Base-by-base conservation (phyloP, 768 basidiomycete genomes). In the Hygrocybe punicea region DNA sequence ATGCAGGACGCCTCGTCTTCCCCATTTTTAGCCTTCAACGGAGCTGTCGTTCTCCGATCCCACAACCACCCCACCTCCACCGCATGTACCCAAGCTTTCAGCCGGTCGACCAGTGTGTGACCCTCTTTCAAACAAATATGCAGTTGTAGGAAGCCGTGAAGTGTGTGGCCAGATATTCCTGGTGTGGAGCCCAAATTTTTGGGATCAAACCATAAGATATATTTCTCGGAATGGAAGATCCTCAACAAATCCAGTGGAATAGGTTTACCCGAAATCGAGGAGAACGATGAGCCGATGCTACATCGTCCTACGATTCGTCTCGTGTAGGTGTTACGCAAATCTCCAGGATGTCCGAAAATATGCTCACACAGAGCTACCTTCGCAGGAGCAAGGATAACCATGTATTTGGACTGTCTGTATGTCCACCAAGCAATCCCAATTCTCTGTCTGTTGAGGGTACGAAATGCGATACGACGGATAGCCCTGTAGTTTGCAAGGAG, bases 381-480 rank as follows among this genome's bases (percentile, higher is more conserved):
- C 1, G 62, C 51, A 1, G 82, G 84, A 16, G 70, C 69, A 40
- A 56, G 69, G 17, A 61, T 54, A 52, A 55, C 53, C 7, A 33
- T 53, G 50, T 58, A 35, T 13, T 33, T 21, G 11, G 68, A 63
- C 49, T 57, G 58, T 37, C 74, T 62, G 63, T 76, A 84, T 1
- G 62, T 52, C 6, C 70, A 62, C 85, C 85, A 88, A 8, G 78
- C 75, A 39, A 86, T 74, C 23, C 69, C 71, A 0, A 81, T 69
- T 2, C 86, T 79, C 66, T 87, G 84, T 24, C 80, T 76, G 59
- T 86, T 88, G 23, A 87, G 73, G 1, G 83, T 73, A 25, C 81
- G 79, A 34, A 88, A 70, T 8, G 76, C 75, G 19, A 89, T 75
- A 0, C 80, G 80, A 9, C 80, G 78, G 13, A 89, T 83, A 11